Evolutionary conservation across 139 green algal species (phyloP), one percentile per base, ranked within the genome.

Genomic region (Tetraselmis striata): DNA sequence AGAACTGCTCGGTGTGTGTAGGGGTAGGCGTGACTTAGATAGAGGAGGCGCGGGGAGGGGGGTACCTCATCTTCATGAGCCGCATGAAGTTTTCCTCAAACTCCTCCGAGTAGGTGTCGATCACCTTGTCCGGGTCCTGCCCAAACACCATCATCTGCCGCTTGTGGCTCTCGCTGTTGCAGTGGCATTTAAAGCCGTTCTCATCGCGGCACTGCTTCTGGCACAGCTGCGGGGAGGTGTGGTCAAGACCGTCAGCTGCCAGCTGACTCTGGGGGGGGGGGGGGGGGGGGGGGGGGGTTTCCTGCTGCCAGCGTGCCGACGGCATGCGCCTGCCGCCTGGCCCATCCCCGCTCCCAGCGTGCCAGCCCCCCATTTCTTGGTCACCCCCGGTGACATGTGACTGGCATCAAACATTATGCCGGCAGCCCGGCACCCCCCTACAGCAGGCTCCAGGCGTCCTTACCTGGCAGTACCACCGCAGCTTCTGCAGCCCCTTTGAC

Each of bases 171-270:
- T 97, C 94, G 31, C 86, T 93, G 30, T 86, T 93, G 58, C 96
- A 90, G 86, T 98, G 95, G 85, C 95, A 98, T 83, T 98, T 99
- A 91, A 99, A 99, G 23, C 96, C 96, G 85, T 99, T 99, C 82
- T 98, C 96, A 84, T 99, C 96, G 23, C 96, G 90, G 85, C 96
- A 99, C 85, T 98, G 94, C 88, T 99, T 99, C 79, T 97, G 88
- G 85, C 96, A 99, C 89, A 98, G 94, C 90, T 99, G 96, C 45
- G 45, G n/a, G n/a, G n/a, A n/a, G n/a, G n/a, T n/a, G n/a, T n/a
- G n/a, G n/a, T n/a, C n/a, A n/a, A n/a, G n/a, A n/a, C n/a, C n/a
- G n/a, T n/a, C n/a, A n/a, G n/a, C n/a, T n/a, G n/a, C n/a, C n/a
- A n/a, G n/a, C n/a, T n/a, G n/a, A n/a, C n/a, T n/a, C n/a, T n/a